A percentile compares a stretch with the other conserved stretches of the same genome.
phyloP scores from a whole-genome alignment of 176 grass and related monocot genomes.

The Juncus inflexus region DNA sequence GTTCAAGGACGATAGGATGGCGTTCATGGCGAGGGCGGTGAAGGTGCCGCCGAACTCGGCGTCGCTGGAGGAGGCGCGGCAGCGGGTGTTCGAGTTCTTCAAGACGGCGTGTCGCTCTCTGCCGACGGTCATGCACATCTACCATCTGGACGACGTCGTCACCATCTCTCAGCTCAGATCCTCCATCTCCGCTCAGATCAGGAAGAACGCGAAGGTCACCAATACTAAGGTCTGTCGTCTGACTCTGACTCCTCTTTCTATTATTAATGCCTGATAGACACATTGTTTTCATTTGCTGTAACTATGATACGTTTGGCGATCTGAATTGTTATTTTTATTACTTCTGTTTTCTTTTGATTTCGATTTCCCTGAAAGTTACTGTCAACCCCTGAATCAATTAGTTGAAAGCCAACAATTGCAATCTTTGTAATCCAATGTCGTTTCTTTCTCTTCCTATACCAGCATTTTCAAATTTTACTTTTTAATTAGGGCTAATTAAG shows the following conservation, averaged over 20 bases:
- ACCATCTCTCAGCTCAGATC: constrained; percentile 74
- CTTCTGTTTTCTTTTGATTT: no score
- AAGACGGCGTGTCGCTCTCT: constrained; percentile 77
- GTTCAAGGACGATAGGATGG: constrained; percentile 22
- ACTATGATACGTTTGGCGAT: no score
- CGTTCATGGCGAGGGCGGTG: constrained; percentile 62
- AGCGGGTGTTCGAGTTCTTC: constrained; percentile 86
- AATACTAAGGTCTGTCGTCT: constrained; percentile 47
- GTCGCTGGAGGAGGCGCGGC: constrained; percentile 64
- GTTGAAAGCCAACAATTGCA: no score
- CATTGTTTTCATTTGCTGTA: no score
- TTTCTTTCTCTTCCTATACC: no score
- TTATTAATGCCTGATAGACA: constrained; percentile 8
- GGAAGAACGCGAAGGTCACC: constrained; percentile 60
- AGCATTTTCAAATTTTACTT: no score
- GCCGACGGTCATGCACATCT: constrained; percentile 79
- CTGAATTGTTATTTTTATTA: no score
- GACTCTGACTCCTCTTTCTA: not conserved
- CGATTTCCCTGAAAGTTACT: no score
- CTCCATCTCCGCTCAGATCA: constrained; percentile 62
- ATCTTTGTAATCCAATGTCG: no score
- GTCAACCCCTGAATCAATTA: no score
- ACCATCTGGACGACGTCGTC: constrained; percentile 81
- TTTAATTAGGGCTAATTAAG: no score
- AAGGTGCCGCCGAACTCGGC: constrained; percentile 82